Evolutionary conservation across 140 eudicot genomes (phyloP).

Genomic region (Anethum foeniculum): DNA sequence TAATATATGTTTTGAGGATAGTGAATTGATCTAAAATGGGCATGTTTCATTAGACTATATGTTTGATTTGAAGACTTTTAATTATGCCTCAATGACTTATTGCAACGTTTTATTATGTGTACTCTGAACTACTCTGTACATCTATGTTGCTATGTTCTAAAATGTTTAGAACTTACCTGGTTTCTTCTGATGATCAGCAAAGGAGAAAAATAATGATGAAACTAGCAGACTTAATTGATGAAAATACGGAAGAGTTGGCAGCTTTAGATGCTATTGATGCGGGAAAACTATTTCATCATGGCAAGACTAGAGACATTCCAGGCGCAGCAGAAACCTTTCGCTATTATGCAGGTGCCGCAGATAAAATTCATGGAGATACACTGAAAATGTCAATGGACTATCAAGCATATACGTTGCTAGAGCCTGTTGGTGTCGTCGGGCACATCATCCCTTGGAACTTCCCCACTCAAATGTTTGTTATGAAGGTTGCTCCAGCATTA

Average conservation of each 20-base stretch:
- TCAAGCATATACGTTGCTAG: constrained; percentile 48
- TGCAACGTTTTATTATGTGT: not conserved
- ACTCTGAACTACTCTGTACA: not conserved
- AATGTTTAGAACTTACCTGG: not conserved
- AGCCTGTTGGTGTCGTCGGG: constrained; percentile 56
- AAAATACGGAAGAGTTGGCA: constrained; percentile 39
- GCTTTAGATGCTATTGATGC: constrained; percentile 35
- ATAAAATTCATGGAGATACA: constrained; percentile 52
- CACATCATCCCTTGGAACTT: constrained; percentile 57
- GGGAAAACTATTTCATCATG: constrained; percentile 29
- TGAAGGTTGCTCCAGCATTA: constrained; percentile 42
- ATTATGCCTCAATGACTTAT: not conserved
- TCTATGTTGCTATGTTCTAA: not conserved
- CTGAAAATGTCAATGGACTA: constrained; percentile 37
- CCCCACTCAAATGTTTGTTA: constrained; percentile 37
- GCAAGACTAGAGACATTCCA: constrained; percentile 29
- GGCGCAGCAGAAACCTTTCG: constrained; percentile 29
- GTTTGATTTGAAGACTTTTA: not conserved
- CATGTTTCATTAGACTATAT: not conserved
- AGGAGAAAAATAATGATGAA: constrained; percentile 37
- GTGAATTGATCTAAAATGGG: not conserved
- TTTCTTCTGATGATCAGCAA: constrained; percentile 18
- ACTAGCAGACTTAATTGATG: constrained; percentile 44
- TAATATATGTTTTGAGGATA: too few species aligned
- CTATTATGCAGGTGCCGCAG: constrained; percentile 63